Evolutionary conservation across 306 rosid genomes (phyloP).

Genomic region (Aeschynomene evenia): DNA sequence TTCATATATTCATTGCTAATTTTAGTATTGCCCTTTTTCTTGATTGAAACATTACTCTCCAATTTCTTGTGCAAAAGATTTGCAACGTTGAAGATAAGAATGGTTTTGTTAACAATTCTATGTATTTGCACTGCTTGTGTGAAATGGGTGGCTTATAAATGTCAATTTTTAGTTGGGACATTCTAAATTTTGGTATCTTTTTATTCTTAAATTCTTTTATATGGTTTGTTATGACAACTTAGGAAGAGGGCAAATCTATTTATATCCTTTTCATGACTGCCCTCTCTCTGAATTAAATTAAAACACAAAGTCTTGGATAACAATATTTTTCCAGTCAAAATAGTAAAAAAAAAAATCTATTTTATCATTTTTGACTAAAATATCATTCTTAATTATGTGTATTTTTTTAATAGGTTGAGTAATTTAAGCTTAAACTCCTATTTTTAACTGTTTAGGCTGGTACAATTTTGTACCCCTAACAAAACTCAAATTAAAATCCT

Average conservation of each 20-base stretch:
- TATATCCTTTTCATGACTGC: conserved; percentile 2
- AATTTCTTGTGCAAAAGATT: conserved; percentile 10
- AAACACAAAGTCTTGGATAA: too few relatives aligned
- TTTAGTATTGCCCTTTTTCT: background rate
- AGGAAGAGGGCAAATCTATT: conserved; percentile 12
- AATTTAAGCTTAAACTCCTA: too few relatives aligned
- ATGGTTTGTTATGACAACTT: conserved; percentile 17
- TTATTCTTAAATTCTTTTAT: conserved; percentile 12
- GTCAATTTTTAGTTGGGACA: conserved; percentile 45
- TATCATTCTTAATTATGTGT: too few relatives aligned
- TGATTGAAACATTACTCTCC: conserved; percentile 20
- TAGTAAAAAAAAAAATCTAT: too few relatives aligned
- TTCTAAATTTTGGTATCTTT: conserved; percentile 16
- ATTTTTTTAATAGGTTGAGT: too few relatives aligned
- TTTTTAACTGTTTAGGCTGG: too few relatives aligned
- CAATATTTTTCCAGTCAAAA: too few relatives aligned
- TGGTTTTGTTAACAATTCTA: conserved; percentile 24
- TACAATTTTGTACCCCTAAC: too few relatives aligned
- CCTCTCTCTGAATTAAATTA: too few relatives aligned
- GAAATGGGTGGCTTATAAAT: background rate
- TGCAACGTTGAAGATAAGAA: conserved; percentile 16
- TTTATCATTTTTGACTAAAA: too few relatives aligned
- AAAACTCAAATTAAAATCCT: too few relatives aligned
- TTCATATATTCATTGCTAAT: background rate
- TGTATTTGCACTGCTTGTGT: conserved; percentile 27